Evolutionary conservation across 441 rosid species (phyloP).

Genomic region (Adansonia gregorii): DNA sequence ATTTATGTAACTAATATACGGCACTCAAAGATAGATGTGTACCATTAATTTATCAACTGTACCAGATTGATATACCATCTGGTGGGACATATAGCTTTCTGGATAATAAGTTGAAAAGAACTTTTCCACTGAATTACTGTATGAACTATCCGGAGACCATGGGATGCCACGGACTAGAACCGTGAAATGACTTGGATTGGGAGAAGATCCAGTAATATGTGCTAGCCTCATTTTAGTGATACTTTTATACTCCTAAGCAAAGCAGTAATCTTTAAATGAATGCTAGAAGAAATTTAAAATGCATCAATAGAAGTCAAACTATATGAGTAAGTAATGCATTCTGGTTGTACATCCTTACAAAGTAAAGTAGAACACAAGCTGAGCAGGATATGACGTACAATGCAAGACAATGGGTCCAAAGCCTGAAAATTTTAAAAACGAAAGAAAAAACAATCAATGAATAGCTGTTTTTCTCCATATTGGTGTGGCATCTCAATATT

Average conservation of each 20-base stretch:
- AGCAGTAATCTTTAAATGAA: slow-evolving; percentile 32
- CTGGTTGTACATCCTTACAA: slow-evolving; percentile 58
- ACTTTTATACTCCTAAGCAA: slow-evolving; percentile 75
- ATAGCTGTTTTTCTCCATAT: slow-evolving; percentile 4
- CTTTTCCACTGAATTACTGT: slow-evolving; percentile 65
- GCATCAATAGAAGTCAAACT: slow-evolving; percentile 21
- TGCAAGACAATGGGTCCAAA: slow-evolving; percentile 86
- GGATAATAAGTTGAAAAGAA: slow-evolving; percentile 78
- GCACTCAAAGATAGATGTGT: slow-evolving; percentile 32
- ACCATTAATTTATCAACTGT: slow-evolving; percentile 80
- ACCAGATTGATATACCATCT: slow-evolving; percentile 78
- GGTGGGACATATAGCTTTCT: slow-evolving; percentile 78
- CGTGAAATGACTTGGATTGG: slow-evolving; percentile 79
- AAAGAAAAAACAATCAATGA: slow-evolving; percentile 27
- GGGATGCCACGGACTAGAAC: slow-evolving; percentile 92
- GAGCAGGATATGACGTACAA: slow-evolving; percentile 73
- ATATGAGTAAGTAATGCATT: slow-evolving; percentile 23
- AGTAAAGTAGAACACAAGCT: slow-evolving; percentile 86
- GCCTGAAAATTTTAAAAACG: slow-evolving; percentile 53
- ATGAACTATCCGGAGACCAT: slow-evolving; percentile 62
- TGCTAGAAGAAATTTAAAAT: slow-evolving; percentile 12
- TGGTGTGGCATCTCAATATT: background rate
- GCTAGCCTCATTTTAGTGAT: slow-evolving; percentile 79
- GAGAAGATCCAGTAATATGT: slow-evolving; percentile 56
- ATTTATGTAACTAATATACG: background rate